phyloP scores from a whole-genome alignment of 2,329 filamentous ascomycete genomes.

The Neopestalotiopsis sp. region DNA sequence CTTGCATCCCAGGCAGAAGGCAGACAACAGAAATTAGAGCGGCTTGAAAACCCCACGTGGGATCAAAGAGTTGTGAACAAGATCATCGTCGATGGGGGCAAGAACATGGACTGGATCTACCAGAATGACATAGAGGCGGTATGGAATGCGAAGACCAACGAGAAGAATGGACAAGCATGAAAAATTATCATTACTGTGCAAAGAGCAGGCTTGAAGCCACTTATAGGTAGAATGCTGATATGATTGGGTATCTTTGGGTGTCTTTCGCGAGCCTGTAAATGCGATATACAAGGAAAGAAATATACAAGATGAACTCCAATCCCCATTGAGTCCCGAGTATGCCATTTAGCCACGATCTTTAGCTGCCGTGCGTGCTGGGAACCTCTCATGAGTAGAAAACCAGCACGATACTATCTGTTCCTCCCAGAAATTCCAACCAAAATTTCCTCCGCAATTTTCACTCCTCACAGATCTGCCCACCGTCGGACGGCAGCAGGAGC shows the following conservation, averaged over 20 bases:
- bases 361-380: not conserved
- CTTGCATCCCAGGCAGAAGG: constrained; percentile 24
- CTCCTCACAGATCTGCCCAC: too few species aligned
- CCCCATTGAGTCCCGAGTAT: not conserved
- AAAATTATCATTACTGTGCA: not conserved
- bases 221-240: not conserved
- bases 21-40: constrained; percentile 22
- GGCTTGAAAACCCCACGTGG: constrained; percentile 24
- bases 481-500: too few species aligned
- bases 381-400: not conserved
- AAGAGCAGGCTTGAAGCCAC: not conserved
- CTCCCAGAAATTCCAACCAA: not conserved
- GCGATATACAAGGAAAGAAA: too few species aligned
- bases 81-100: constrained; percentile 30
- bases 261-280: too few species aligned
- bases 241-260: too few species aligned
- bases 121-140: constrained; percentile 28
- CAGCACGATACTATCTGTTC: not conserved
- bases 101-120: constrained; percentile 32
- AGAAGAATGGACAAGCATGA: not conserved
- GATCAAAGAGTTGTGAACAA: constrained; percentile 29
- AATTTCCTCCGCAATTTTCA: too few species aligned
- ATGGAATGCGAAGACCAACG: constrained; percentile 22
- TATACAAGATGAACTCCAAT: not conserved
- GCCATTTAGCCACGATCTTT: not conserved